phyloP scores from a whole-genome alignment of 768 basidiomycete species.

The Galerina sulciceps region DNA sequence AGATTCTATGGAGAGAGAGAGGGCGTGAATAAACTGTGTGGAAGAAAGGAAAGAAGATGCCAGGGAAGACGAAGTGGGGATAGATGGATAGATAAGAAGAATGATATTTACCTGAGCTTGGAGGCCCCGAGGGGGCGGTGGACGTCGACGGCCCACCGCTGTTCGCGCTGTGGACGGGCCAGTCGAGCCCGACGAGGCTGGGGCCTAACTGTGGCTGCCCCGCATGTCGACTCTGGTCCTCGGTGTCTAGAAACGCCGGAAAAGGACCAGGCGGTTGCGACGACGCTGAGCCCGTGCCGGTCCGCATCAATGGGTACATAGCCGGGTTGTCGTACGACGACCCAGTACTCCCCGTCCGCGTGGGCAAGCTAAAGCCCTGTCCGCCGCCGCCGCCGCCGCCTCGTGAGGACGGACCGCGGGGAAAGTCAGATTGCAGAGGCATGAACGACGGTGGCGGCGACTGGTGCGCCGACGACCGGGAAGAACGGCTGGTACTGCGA shows the following conservation, averaged over 20 bases:
- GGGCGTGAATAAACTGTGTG: background rate
- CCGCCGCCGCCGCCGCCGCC: slow-evolving; percentile 1
- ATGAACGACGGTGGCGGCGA: slow-evolving; percentile 34
- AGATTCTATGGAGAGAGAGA: slow-evolving; percentile 12
- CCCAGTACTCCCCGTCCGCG: slow-evolving; percentile 9
- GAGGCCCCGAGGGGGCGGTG: slow-evolving; percentile 15
- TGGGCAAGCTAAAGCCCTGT: slow-evolving; percentile 11
- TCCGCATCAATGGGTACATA: slow-evolving; percentile 19
- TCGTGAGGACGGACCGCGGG: slow-evolving; percentile 15
- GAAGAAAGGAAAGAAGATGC: no score
- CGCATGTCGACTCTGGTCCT: slow-evolving; percentile 29
- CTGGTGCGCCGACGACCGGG: slow-evolving; percentile 21
- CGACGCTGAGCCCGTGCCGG: slow-evolving; percentile 4
- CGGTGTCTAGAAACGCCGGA: slow-evolving; percentile 32
- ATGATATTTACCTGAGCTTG: slow-evolving; percentile 21
- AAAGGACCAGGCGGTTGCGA: slow-evolving; percentile 15
- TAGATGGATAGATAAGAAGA: background rate
- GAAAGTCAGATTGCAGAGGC: slow-evolving; percentile 32
- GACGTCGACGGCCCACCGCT: slow-evolving; percentile 13
- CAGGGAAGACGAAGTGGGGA: background rate
- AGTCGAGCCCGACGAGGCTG: slow-evolving; percentile 32
- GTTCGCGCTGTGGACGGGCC: slow-evolving; percentile 35
- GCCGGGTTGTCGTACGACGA: slow-evolving; percentile 12
- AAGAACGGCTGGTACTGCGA: slow-evolving; percentile 31
- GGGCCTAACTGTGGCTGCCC: slow-evolving; percentile 14